phyloP scores from a whole-genome alignment of 75 land plant species.

The Cryptomeria japonica region DNA sequence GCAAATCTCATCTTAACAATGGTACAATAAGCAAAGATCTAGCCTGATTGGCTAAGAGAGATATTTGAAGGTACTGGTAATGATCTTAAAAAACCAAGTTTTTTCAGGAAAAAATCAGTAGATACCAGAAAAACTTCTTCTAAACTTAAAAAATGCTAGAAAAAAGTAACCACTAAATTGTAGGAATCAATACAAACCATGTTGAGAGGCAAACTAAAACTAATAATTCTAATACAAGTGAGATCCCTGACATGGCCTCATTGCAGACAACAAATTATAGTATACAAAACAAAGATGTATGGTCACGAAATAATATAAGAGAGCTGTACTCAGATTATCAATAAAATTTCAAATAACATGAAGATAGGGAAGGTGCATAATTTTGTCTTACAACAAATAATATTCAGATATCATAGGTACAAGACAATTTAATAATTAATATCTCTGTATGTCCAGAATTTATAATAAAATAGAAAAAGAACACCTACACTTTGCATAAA shows the following conservation, averaged over 20 bases:
- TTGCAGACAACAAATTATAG: not conserved
- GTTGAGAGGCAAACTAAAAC: not conserved
- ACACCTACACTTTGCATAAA: constrained; percentile 89
- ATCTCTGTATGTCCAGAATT: not conserved
- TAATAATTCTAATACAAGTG: not conserved
- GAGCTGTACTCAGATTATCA: not conserved
- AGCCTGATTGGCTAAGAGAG: not conserved
- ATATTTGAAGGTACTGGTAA: not conserved
- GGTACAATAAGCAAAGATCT: not conserved
- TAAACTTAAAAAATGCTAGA: not conserved
- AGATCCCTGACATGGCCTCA: not conserved
- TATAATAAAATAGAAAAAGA: constrained; percentile 16
- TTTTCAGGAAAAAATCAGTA: not conserved
- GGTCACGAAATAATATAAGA: not conserved
- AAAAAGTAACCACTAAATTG: not conserved
- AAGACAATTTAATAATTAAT: not conserved
- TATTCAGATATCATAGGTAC: not conserved
- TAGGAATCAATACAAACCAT: not conserved
- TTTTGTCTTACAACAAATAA: not conserved
- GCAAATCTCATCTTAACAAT: not conserved
- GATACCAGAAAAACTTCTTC: not conserved
- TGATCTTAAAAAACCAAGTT: not conserved
- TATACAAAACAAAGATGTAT: not conserved
- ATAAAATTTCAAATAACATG: not conserved
- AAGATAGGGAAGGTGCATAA: not conserved